These are phyloP conservation scores for Mycena pura DNA, from an alignment of 768 basidiomycete species.

Conservation along the genomic window DNA sequence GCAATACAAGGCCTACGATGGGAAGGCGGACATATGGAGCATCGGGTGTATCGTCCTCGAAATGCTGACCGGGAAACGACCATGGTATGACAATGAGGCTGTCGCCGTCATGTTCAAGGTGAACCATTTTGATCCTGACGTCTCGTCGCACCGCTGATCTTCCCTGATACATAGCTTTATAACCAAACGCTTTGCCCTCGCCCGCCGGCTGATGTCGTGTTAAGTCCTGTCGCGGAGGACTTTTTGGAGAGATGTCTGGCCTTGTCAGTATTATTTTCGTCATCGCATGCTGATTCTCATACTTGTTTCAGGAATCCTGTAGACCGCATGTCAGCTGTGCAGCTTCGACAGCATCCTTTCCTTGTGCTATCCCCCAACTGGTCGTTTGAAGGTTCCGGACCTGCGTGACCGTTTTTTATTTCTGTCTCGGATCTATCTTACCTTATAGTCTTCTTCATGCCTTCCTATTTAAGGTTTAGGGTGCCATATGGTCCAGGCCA, in stretches of 20 bases:
- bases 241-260: constrained; percentile 24
- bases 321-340: constrained; percentile 14
- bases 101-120: constrained; percentile 79
- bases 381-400: not conserved
- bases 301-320: constrained; percentile 12
- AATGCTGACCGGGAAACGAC: constrained; percentile 79
- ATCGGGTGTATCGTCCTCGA: constrained; percentile 81
- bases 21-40: constrained; percentile 84
- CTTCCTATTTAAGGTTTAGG: too few relatives aligned
- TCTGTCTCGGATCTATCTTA: not conserved
- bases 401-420: not conserved
- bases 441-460: not conserved
- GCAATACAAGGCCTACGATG: constrained; percentile 58
- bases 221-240: constrained; percentile 9
- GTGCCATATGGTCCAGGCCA: too few relatives aligned
- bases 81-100: constrained; percentile 73
- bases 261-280: constrained; percentile 17
- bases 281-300: not conserved
- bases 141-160: constrained; percentile 1
- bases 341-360: constrained; percentile 11
- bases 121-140: constrained; percentile 26
- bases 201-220: constrained; percentile 3
- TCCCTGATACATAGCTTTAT: constrained; percentile 16
- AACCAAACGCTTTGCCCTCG: constrained; percentile 18
- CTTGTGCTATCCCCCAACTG: not conserved